A percentile compares a stretch with the other conserved stretches of the same genome.
These are phyloP conservation scores for Solanum hybrid DNA, from an alignment of 305 asterid species.

Conservation along the genomic window DNA sequence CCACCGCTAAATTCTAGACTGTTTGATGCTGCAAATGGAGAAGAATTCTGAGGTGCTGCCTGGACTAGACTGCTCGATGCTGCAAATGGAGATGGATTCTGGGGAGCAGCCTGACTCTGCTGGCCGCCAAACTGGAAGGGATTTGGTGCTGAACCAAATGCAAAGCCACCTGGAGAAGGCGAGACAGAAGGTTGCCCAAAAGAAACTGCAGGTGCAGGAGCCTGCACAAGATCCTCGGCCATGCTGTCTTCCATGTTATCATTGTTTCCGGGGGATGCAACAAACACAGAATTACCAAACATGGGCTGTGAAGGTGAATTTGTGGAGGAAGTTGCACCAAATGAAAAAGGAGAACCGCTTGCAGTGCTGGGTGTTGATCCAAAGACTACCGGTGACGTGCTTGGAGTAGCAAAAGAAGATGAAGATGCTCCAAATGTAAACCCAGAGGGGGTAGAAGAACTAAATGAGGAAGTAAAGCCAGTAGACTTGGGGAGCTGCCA, in stretches of 20 bases:
- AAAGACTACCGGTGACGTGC: conserved; percentile 24
- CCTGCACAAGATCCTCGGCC: conserved; percentile 84
- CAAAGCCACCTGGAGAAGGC: conserved; percentile 33
- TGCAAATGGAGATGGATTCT: conserved; percentile 39
- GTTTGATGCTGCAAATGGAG: conserved; percentile 45
- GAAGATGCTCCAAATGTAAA: conserved; percentile 50
- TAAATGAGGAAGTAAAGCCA: conserved; percentile 18
- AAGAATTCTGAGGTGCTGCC: conserved; percentile 31
- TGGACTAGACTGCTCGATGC: conserved; percentile 53
- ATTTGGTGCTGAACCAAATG: conserved; percentile 43
- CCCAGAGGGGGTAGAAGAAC: conserved; percentile 31
- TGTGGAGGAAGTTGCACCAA: conserved; percentile 28
- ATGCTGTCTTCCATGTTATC: conserved; percentile 82
- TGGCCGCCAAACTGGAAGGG: conserved; percentile 60
- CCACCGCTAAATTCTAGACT: conserved; percentile 51
- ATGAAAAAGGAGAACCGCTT: conserved; percentile 28
- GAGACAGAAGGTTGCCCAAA: conserved; percentile 55
- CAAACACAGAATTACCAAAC: conserved; percentile 40
- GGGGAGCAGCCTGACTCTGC: conserved; percentile 48
- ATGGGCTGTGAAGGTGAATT: conserved; percentile 20
- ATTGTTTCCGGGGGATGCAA: conserved; percentile 34
- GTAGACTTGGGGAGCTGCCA: neutral
- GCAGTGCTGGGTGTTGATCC: conserved; percentile 30
- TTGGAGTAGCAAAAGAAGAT: conserved; percentile 28
- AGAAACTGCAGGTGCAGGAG: conserved; percentile 36